These are phyloP conservation scores for Wickerhamiella sergipiensis DNA, from an alignment of 805 yeast species.

Conservation along the genomic window DNA sequence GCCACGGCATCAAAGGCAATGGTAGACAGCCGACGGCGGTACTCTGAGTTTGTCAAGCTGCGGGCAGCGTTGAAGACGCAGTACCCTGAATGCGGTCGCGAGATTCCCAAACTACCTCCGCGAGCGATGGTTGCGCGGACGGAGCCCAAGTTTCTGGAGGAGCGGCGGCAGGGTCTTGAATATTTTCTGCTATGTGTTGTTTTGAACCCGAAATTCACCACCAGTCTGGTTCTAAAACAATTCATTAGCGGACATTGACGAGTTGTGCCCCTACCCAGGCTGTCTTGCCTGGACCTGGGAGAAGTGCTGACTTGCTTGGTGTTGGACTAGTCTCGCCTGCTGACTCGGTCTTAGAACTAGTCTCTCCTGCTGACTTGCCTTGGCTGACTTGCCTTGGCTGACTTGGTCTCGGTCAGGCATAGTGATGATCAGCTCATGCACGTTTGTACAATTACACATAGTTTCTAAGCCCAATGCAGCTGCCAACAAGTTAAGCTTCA, in stretches of 20 bases:
- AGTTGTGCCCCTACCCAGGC: neutral
- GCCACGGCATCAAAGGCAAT: conserved; percentile 22
- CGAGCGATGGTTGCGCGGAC: conserved; percentile 26
- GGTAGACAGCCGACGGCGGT: conserved; percentile 42
- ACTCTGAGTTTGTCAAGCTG: conserved; percentile 46
- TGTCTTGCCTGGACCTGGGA: no score
- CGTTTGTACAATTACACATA: neutral
- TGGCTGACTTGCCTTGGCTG: no score
- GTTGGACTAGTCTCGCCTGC: no score
- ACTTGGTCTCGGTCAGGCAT: no score
- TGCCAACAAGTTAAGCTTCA: neutral
- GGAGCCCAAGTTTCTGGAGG: conserved; percentile 25
- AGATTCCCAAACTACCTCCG: conserved; percentile 36
- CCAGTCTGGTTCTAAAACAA: neutral
- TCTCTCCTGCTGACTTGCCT: no score
- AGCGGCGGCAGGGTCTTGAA: conserved; percentile 31
- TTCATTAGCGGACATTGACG: neutral
- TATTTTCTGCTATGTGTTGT: conserved; percentile 32
- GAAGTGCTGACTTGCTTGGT: no score
- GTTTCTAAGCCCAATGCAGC: neutral
- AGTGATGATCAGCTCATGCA: neutral
- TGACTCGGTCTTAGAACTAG: no score
- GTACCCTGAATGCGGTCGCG: conserved; percentile 26
- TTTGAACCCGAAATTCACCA: conserved; percentile 26
- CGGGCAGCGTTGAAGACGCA: conserved; percentile 27